These are phyloP conservation scores for Xenosphaeropsis pyriputrescens DNA, from an alignment of 2,329 filamentous ascomycete genomes.

Conservation along the genomic window DNA sequence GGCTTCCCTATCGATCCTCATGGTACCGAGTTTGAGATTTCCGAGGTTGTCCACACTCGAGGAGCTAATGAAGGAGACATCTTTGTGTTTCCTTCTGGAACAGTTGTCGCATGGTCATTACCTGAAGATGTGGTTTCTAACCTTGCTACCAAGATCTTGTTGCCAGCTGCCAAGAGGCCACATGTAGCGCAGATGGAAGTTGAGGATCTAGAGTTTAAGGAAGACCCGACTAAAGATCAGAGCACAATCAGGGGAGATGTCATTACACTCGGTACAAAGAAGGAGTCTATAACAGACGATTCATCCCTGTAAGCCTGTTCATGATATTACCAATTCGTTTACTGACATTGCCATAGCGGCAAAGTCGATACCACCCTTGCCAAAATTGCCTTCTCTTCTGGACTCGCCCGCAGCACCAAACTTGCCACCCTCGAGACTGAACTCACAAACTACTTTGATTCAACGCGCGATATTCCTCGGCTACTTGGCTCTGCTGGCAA, in stretches of 20 bases:
- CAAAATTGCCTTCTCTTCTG: constrained; percentile 93
- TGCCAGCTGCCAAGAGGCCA: constrained; percentile 61
- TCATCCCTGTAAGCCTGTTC: constrained; percentile 5
- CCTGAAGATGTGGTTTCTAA: constrained; percentile 58
- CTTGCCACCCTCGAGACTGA: constrained; percentile 80
- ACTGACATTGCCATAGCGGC: constrained; percentile 7
- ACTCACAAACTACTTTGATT: constrained; percentile 72
- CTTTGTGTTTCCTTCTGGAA: constrained; percentile 91
- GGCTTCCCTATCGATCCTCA: constrained; percentile 49
- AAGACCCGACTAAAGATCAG: constrained; percentile 57
- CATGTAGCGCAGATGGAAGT: constrained; percentile 63
- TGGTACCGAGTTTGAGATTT: constrained; percentile 40
- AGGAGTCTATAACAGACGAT: constrained; percentile 28
- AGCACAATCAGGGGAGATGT: constrained; percentile 76
- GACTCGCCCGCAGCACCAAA: constrained; percentile 83
- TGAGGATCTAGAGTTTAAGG: constrained; percentile 78
- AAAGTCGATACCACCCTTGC: constrained; percentile 54
- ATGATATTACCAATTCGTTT: background rate
- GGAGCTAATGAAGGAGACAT: constrained; percentile 62
- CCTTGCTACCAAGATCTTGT: constrained; percentile 56
- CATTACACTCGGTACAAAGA: constrained; percentile 73
- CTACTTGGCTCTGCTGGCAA: constrained; percentile 56
- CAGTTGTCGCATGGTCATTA: constrained; percentile 83
- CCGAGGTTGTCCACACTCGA: constrained; percentile 48
- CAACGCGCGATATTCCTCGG: constrained; percentile 67